phyloP scores from a whole-genome alignment of 192 early-diverging fungal species.

The Lobosporangium transversale region DNA sequence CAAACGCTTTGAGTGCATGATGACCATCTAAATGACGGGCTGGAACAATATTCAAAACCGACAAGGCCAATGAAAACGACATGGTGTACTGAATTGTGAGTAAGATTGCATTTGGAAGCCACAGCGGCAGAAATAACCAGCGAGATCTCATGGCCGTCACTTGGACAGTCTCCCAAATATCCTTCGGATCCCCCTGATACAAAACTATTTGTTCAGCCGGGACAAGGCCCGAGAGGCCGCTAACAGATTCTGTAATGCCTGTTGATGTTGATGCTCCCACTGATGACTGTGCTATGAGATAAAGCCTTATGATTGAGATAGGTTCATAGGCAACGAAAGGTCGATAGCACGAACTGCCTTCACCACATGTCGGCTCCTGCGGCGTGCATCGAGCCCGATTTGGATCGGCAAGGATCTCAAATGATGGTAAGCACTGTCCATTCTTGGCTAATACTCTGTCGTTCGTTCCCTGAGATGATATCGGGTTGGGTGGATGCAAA shows the following conservation, averaged over 20 bases:
- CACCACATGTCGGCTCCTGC: constrained; percentile 32
- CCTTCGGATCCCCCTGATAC: constrained; percentile 73
- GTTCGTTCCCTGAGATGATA: no score
- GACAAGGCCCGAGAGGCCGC: no score
- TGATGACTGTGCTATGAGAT: constrained; percentile 56
- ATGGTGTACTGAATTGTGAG: constrained; percentile 65
- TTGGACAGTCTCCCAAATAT: constrained; percentile 79
- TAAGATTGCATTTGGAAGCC: constrained; percentile 57
- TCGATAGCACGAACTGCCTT: constrained; percentile 56
- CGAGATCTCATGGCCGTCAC: constrained; percentile 68
- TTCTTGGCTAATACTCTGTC: constrained; percentile 19
- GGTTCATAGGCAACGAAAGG: constrained; percentile 61
- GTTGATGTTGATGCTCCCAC: background rate
- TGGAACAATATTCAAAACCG: constrained; percentile 79
- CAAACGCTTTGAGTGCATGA: constrained; percentile 64
- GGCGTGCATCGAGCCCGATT: constrained; percentile 49
- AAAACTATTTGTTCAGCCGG: constrained; percentile 54
- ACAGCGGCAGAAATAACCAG: constrained; percentile 64
- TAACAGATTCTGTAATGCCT: constrained; percentile 1
- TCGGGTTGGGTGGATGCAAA: no score
- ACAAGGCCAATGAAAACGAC: constrained; percentile 74
- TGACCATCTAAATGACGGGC: constrained; percentile 77
- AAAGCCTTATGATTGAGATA: constrained; percentile 66
- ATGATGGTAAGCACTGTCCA: constrained; percentile 51
- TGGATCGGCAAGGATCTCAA: constrained; percentile 46